Evolutionary conservation across 139 green algal genomes (phyloP), one percentile per base, ranked within the genome.

Genomic region (Desmodesmus armatus): DNA sequence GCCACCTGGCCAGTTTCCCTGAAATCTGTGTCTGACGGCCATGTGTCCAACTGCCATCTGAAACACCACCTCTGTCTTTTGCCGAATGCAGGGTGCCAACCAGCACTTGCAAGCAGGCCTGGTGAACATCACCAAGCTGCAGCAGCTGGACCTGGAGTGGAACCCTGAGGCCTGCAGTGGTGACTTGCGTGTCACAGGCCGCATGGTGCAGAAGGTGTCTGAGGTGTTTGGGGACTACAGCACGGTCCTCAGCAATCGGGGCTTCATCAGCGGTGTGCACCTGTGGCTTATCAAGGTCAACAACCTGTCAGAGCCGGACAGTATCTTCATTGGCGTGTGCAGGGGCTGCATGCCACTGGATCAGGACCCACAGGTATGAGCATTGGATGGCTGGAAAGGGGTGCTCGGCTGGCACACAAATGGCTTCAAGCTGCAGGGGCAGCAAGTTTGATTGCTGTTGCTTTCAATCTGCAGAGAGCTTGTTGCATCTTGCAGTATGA

Each of bases 51-150:
- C n/a, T n/a, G n/a, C n/a, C n/a, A n/a, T n/a, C n/a, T n/a, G n/a
- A n/a, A n/a, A n/a, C n/a, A n/a, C n/a, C n/a, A n/a, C n/a, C n/a
- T n/a, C n/a, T n/a, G n/a, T n/a, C n/a, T n/a, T n/a, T n/a, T n/a
- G 37, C 49, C 33, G 49, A 44, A 7, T 80, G 60, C 80, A 86
- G 80, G 80, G 80, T 41, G 47, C 71, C 58, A 74, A 87, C 27
- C 82, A 87, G 72, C 82, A 87, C 72, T 43, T 87, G 47, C 87
- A 88, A 35, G 88, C 87, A 9, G 88, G 91, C 15, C 83, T 94
- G 53, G 91, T 94, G 0, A 94, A 94, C 86, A 84, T 94, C 47
- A 94, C 91, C 43, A 94, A 94, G 85, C 86, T 94, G 83, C 87
- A 87, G 41, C 88, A 92, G 85, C 83, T 92, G 31, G 91, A 94